A percentile compares a stretch with the other conserved stretches of the same genome.
Conservation (phyloP, 768 basidiomycete genomes). For the Amanita subjunquillea region DNA sequence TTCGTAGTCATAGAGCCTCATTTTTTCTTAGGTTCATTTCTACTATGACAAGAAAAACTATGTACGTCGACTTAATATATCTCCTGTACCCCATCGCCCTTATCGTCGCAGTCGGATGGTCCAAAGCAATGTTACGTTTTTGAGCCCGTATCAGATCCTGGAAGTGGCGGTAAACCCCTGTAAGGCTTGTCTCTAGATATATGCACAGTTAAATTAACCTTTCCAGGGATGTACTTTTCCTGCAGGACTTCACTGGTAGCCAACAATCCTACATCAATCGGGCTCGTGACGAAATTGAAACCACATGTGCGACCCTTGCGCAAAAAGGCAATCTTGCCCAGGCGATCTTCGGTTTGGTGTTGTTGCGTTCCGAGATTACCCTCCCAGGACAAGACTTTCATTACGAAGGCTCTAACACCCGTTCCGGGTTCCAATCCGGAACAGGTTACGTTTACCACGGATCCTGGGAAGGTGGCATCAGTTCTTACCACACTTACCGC, state of each 20-base stretch:
- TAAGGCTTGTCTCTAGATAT: background rate
- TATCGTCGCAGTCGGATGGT: too few relatives aligned
- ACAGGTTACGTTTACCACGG: background rate
- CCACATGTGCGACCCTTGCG: background rate
- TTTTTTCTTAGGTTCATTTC: too few relatives aligned
- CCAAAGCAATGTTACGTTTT: too few relatives aligned
- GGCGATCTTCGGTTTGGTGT: background rate
- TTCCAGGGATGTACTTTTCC: background rate
- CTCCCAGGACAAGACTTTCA: constrained; percentile 12
- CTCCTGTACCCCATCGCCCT: too few relatives aligned
- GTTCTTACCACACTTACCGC: constrained; percentile 24
- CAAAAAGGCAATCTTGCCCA: background rate
- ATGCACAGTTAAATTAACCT: background rate
- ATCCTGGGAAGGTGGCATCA: constrained; percentile 17
- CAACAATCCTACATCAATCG: background rate
- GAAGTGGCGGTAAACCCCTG: background rate
- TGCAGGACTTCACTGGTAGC: background rate
- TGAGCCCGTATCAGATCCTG: too few relatives aligned
- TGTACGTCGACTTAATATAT: too few relatives aligned
- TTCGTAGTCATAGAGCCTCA: too few relatives aligned
- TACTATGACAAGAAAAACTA: too few relatives aligned
- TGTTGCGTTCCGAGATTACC: background rate
- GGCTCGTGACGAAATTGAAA: background rate
- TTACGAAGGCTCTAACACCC: background rate
- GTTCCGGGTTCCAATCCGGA: background rate